Evolutionary conservation across 2,329 filamentous ascomycete species (phyloP).

Genomic region (Diplocarpon mali): DNA sequence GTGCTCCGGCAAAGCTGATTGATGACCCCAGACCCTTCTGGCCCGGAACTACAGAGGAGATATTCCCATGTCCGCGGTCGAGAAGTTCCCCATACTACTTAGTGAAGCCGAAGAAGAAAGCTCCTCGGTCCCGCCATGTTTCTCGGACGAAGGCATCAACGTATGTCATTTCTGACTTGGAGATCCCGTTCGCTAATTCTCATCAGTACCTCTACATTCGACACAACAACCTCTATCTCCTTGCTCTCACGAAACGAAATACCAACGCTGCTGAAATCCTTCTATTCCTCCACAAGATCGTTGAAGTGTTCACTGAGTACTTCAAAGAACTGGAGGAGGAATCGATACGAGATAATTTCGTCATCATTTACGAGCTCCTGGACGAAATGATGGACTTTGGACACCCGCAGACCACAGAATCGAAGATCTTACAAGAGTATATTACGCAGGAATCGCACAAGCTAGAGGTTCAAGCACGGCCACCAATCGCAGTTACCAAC

Average conservation of each 20-base stretch:
- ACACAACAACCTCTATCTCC: slow-evolving; percentile 97
- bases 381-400: slow-evolving; percentile 99
- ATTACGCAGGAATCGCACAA: slow-evolving; percentile 99
- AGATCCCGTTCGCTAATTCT: slow-evolving; percentile 9
- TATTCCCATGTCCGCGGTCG: slow-evolving; percentile 97
- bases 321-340: slow-evolving; percentile 99
- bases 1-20: slow-evolving; percentile 15
- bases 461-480: slow-evolving; percentile 88
- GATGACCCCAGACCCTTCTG: slow-evolving; percentile 66
- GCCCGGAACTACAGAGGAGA: slow-evolving; percentile 98
- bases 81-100: slow-evolving; percentile 91
- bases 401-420: slow-evolving; percentile 96
- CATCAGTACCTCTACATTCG: slow-evolving; percentile 92
- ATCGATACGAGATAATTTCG: slow-evolving; percentile 97
- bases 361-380: slow-evolving; percentile 95
- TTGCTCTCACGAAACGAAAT: slow-evolving; percentile 96
- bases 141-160: slow-evolving; percentile 98
- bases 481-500: slow-evolving; percentile 96
- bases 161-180: slow-evolving; percentile 37
- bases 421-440: slow-evolving; percentile 97
- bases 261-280: slow-evolving; percentile 98
- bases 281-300: slow-evolving; percentile 93
- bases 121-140: slow-evolving; percentile 92
- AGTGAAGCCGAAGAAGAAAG: slow-evolving; percentile 99
- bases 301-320: slow-evolving; percentile 99